Base-by-base conservation (phyloP, 2,329 filamentous ascomycete species). In the Stachybotrys elegans region DNA sequence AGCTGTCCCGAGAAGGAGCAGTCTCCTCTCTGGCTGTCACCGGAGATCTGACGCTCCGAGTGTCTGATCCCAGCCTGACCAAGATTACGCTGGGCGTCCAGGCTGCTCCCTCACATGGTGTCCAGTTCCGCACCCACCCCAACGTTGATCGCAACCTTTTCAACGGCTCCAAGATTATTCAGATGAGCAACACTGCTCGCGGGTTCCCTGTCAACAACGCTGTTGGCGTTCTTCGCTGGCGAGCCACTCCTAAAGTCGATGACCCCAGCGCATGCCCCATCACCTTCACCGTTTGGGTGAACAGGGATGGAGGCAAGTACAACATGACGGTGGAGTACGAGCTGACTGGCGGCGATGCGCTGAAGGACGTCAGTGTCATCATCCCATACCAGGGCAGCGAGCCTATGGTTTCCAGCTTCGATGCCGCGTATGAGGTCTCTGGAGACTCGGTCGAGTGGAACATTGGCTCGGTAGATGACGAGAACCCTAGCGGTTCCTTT, bases 261-360 rank as follows among this genome's bases (percentile, higher is more conserved):
- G 88, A 94, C 55, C 69, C 85, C 27, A 83, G 82, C 49, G 81
- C 91, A 43, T 83, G 94, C 29, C 93, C 93, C 7, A 93, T 98
- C 58, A 93, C 87, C 29, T 97, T 98, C 66, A 96, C 90, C 3
- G 92, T 96, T 29, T 98, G 93, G 93, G 88, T 95, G 48, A 96
- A 95, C 68, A 90, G 91, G 66, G 86, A 88, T 39, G 81, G 84
- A 38, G 81, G 83, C 61, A 90, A 84, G 57, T 94, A 85, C 66
- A 94, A 87, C 52, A 81, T 98, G 60, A 98, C 92, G 2, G 81
- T 97, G 25, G 93, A 97, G 67, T 98, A 97, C 63, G 93, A 98
- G 66, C 79, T 95, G 47, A 92, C 87, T 1, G 88, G 90, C 42
- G 76, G 81, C 2, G 87, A 92, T 52, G 68, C 79, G 12, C 73